Evolutionary conservation across 805 yeast genomes (phyloP).

Genomic region (Candida michaelii): DNA sequence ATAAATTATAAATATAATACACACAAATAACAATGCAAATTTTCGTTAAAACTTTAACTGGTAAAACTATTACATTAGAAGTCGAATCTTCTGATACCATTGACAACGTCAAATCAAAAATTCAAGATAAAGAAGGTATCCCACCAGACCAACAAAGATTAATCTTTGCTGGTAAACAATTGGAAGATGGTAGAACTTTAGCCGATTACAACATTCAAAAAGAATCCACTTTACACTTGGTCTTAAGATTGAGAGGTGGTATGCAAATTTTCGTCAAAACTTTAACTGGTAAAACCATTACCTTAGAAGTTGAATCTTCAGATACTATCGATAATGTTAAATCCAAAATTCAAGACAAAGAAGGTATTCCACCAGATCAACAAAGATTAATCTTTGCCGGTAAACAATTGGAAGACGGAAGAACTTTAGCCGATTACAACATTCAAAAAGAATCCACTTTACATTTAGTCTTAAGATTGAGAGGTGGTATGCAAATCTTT

Average conservation of each 20-base stretch:
- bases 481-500: conserved; percentile 85
- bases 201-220: conserved; percentile 99
- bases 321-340: conserved; percentile 97
- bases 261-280: conserved; percentile 61
- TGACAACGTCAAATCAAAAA: conserved; percentile 98
- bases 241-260: conserved; percentile 93
- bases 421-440: conserved; percentile 96
- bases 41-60: conserved; percentile 99
- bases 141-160: conserved; percentile 99
- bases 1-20: conserved; percentile 1
- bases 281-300: conserved; percentile 63
- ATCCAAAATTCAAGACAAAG: conserved; percentile 95
- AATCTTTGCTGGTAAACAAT: conserved; percentile 99
- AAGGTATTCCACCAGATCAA: conserved; percentile 97
- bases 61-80: conserved; percentile 98
- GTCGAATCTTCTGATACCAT: conserved; percentile 98
- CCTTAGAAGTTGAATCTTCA: conserved; percentile 96
- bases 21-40: conserved; percentile 68
- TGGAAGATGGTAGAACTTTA: conserved; percentile 98
- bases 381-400: conserved; percentile 97
- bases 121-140: conserved; percentile 98
- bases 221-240: conserved; percentile 97
- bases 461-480: conserved; percentile 94
- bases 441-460: conserved; percentile 96
- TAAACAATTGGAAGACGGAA: conserved; percentile 95